Percentiles rank a stretch among this genome's conserved stretches.
Evolutionary conservation across 2,329 filamentous ascomycete genomes (phyloP).

Genomic region (Lecanicillium sp.): DNA sequence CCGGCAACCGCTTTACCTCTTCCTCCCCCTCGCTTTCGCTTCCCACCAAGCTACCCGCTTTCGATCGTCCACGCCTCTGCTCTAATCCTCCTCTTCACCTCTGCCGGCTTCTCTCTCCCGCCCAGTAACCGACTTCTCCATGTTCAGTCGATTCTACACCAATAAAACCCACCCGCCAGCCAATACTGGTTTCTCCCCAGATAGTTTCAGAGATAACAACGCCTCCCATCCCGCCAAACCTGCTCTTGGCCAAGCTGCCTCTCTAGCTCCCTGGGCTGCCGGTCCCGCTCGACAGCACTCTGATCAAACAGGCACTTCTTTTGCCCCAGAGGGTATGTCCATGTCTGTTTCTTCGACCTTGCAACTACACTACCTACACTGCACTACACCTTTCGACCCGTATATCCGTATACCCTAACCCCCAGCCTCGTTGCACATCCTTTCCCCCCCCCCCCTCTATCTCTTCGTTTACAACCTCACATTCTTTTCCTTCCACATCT

Average conservation of each 20-base stretch:
- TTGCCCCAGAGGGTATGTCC: neutral
- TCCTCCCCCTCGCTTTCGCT: neutral
- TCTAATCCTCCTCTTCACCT: slow-evolving; percentile 1
- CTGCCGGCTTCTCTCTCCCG: neutral
- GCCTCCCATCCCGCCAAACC: neutral
- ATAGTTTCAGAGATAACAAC: slow-evolving; percentile 9
- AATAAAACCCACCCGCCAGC: slow-evolving; percentile 18
- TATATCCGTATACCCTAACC: neutral
- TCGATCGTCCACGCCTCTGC: neutral
- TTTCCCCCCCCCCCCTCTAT: too few relatives aligned
- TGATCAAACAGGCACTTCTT: slow-evolving; percentile 1
- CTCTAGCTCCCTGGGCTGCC: slow-evolving; percentile 2
- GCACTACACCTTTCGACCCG: neutral
- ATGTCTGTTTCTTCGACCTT: neutral
- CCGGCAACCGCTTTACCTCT: too few relatives aligned
- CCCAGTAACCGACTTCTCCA: slow-evolving; percentile 22
- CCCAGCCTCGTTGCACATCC: neutral
- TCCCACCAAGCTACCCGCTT: neutral
- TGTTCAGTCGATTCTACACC: slow-evolving; percentile 33
- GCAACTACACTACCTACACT: neutral
- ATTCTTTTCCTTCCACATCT: too few relatives aligned
- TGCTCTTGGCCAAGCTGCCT: slow-evolving; percentile 3
- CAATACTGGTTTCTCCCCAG: slow-evolving; percentile 13
- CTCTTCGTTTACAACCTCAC: too few relatives aligned
- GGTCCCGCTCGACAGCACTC: slow-evolving; percentile 4